These are phyloP conservation scores for Kalaharituber pfeilii DNA, from an alignment of 2,329 filamentous ascomycete species.

Conservation along the genomic window DNA sequence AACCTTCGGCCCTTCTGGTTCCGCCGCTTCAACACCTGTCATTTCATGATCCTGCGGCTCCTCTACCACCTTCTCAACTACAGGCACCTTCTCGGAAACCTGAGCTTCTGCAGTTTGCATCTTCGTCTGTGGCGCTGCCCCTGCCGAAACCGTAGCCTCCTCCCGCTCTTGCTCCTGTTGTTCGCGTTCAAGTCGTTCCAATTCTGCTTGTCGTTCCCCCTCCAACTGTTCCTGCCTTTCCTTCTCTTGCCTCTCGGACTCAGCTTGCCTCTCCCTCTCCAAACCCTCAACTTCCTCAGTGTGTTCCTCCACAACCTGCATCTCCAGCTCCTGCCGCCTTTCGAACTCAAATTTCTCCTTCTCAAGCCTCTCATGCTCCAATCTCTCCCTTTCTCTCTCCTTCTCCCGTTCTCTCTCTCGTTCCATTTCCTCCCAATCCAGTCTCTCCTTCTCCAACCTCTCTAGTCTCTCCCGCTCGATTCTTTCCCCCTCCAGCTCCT, in stretches of 20 bases:
- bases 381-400: no score
- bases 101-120: no score
- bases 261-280: neutral
- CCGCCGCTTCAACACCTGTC: neutral
- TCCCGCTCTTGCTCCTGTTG: neutral
- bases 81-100: neutral
- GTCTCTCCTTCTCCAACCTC: neutral
- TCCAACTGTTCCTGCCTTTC: neutral
- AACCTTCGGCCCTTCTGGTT: neutral
- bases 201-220: no score
- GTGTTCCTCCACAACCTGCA: neutral
- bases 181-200: no score
- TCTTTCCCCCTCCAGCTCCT: neutral
- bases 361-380: no score
- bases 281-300: neutral
- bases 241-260: neutral
- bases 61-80: neutral
- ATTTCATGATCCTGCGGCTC: neutral
- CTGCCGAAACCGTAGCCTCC: no score
- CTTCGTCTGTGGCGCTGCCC: neutral
- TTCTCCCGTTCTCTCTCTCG: constrained; percentile 4
- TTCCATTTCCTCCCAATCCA: neutral
- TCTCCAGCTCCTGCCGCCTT: no score
- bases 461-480: neutral
- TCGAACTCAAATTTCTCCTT: no score